Base-by-base conservation (phyloP, 345 rosid genomes). In the Arabis alpina region DNA sequence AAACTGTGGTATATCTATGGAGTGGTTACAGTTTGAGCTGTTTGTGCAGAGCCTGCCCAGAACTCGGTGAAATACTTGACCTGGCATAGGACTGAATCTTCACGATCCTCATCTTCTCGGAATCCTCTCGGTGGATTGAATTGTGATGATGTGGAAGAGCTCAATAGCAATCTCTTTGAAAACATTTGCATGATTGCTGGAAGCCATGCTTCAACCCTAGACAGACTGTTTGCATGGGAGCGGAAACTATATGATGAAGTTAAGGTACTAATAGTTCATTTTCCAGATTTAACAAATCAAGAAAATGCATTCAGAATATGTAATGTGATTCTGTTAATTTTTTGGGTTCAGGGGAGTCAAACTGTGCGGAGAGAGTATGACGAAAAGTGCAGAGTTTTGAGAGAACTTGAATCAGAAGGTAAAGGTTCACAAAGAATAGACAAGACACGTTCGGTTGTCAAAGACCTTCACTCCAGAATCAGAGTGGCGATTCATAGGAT, bases 151-250 rank as follows among this genome's bases (percentile, higher is more conserved):
- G 55, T 67, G 32, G 98, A 86, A 80, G 95, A 86, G 43, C 83
- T 81, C 53, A 76, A 72, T 54, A 79, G 75, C 68, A 80, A 81
- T 85, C 77, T 85, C 74, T 87, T 87, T 73, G 85, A 88, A 47
- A 86, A 81, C 75, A 79, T 83, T 61, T 84, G 92, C 82, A 84
- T 89, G 99, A 83, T 81, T 78, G 89, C 97, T 5, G 95, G 98
- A 52, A 91, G 97, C 76, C 98, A 94, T 69, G 99, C 89, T 42
- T 94, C 99, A 23, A 94, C 98, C 8, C 78, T 94, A 78, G 95
- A 94, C 77, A 85, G 98, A 73, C 76, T 94, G 16, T 89, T 78
- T 82, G 99, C 99, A 16, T 94, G 99, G 99, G 99, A 94, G 87
- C 81, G 87, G 77, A 94, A 94, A 79, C 97, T 94, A 74, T 86